A percentile compares a stretch with the other conserved stretches of the same genome.
Conservation (phyloP, 306 rosid genomes). For the Adenanthera pavonina region DNA sequence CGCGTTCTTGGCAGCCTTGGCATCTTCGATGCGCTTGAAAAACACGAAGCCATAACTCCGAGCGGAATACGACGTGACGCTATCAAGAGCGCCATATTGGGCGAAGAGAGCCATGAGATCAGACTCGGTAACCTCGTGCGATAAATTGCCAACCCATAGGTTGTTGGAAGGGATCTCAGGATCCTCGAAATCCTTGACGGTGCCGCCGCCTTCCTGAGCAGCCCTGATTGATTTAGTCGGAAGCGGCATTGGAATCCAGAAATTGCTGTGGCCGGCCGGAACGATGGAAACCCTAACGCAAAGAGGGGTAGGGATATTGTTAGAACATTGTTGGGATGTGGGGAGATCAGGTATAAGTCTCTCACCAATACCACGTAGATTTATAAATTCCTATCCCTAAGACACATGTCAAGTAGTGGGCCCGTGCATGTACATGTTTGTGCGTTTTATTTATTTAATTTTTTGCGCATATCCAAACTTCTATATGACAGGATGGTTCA, state of each 20-base stretch:
- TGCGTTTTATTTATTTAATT: too few species aligned
- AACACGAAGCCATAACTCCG: conserved; percentile 84
- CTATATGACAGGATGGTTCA: too few species aligned
- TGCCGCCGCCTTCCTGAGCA: conserved; percentile 17
- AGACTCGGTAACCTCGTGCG: conserved; percentile 73
- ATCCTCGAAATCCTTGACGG: conserved; percentile 48
- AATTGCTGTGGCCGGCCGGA: background rate
- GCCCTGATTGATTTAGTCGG: conserved; percentile 53
- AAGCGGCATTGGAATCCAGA: conserved; percentile 62
- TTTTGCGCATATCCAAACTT: too few species aligned
- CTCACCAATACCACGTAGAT: too few species aligned
- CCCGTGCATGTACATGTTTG: too few species aligned
- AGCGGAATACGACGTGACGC: conserved; percentile 78
- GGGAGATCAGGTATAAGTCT: too few species aligned
- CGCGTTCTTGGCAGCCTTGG: conserved; percentile 86
- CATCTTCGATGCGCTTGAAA: conserved; percentile 76
- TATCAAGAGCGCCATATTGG: conserved; percentile 82
- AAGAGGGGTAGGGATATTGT: background rate
- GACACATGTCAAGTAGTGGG: too few species aligned
- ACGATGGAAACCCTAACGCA: background rate
- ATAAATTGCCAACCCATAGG: conserved; percentile 88
- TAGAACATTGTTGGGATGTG: too few species aligned
- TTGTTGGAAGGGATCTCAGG: conserved; percentile 69
- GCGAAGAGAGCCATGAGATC: conserved; percentile 84
- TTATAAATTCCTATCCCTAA: too few species aligned